Conservation (phyloP, 2,329 filamentous ascomycete species). For the Coniochaeta sp. region DNA sequence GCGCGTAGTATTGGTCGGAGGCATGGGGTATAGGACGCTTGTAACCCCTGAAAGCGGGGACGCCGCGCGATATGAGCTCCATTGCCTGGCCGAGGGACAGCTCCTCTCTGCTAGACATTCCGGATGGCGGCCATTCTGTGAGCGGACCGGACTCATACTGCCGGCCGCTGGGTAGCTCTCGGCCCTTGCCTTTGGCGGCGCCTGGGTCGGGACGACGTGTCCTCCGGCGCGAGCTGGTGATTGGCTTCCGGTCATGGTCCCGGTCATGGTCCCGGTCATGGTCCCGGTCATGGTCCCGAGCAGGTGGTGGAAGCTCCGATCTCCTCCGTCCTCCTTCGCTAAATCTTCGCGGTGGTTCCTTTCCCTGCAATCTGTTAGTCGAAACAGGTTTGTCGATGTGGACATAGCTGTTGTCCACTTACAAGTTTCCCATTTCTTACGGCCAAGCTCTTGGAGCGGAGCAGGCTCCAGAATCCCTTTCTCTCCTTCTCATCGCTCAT, state of each 20-base stretch:
- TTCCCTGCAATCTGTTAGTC: conserved; percentile 16
- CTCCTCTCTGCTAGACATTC: conserved; percentile 39
- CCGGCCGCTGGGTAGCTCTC: conserved; percentile 22
- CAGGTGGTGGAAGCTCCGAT: background rate
- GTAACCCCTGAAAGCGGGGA: conserved; percentile 48
- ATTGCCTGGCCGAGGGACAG: conserved; percentile 46
- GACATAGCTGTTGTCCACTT: conserved; percentile 23
- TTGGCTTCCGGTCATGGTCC: conserved; percentile 3
- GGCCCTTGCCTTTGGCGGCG: conserved; percentile 31
- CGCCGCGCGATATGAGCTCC: conserved; percentile 51
- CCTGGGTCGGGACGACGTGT: conserved; percentile 30
- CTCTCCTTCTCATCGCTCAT: conserved; percentile 26
- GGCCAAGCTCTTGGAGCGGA: conserved; percentile 39
- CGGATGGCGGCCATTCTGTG: conserved; percentile 50
- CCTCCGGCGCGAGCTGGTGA: conserved; percentile 29
- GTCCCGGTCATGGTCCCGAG: background rate
- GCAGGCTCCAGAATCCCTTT: conserved; percentile 41
- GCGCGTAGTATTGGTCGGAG: conserved; percentile 45
- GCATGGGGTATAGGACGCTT: conserved; percentile 46
- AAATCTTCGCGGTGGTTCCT: conserved; percentile 20
- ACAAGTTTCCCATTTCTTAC: conserved; percentile 27
- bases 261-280: background rate
- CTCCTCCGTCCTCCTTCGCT: conserved; percentile 21
- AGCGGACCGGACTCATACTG: conserved; percentile 27
- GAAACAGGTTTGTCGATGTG: conserved; percentile 6